Base-by-base conservation (phyloP, 352 stramenopile species). In the Phytophthora ramorum region DNA sequence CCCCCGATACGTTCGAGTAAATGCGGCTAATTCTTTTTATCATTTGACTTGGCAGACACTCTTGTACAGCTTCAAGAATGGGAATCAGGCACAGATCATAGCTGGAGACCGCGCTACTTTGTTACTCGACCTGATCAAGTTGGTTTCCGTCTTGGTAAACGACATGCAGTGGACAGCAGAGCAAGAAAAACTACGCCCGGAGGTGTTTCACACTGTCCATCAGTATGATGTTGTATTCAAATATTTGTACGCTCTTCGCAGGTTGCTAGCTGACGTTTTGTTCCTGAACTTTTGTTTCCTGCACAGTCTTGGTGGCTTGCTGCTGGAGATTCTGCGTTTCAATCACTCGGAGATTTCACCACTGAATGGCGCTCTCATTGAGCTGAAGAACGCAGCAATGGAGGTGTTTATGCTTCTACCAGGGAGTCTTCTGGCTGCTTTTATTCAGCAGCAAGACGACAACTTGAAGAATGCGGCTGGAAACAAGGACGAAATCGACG, bases 371-470 rank as follows among this genome's bases (percentile, higher is more conserved):
- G 41, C 52, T 16, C 41, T 89, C 10, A 43, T 88, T 32, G 71
- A 84, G 12, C 58, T 89, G 54, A 92, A 88, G 60, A 92, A 88
- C 67, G 82, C 81, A 55, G 66, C 68, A 19, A 64, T 87, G 7
- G 81, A 92, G 57, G 76, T 91, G 7, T 83, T 92, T 56, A 79
- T 91, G 70, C 75, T 90, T 41, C 47, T 91, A 4, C 81, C 81
- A 4, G 60, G 71, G 8, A 46, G 43, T 40, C 55, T 89, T 7
- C 63, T 88, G 5, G 69, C 62, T 12, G 68, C 76, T 19, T 87
- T 90, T 48, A 71, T 89, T 8, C 58, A 76, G 28, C 65, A 81
- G 28, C 71, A 86, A 26, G 47, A 71, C 38, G 37, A 67, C 8
- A 9, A 47, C 22, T 24, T 7, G 17, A 50, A 50, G 20, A 32